Conservation (phyloP, 495 filamentous ascomycete genomes). For the Saxispiralis lemnorum region DNA sequence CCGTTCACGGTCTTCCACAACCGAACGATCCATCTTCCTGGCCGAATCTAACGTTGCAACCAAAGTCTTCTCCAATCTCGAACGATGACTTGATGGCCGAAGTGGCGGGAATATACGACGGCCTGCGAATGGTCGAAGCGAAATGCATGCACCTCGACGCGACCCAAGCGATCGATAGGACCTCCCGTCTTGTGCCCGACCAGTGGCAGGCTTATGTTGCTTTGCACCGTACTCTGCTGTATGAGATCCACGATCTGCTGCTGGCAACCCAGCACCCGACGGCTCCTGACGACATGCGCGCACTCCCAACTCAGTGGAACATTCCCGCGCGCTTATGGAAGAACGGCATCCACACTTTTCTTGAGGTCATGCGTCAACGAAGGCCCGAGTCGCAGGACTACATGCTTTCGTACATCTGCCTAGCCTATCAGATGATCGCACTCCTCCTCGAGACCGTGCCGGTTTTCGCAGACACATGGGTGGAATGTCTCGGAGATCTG, state of each 20-base stretch:
- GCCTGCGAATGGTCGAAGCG: conserved; percentile 60
- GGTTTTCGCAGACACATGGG: conserved; percentile 69
- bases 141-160: conserved; percentile 60
- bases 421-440: conserved; percentile 69
- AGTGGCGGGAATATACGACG: conserved; percentile 57
- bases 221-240: conserved; percentile 51
- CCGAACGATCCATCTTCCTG: no score
- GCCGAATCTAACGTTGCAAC: no score
- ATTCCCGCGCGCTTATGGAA: conserved; percentile 81
- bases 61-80: conserved; percentile 37
- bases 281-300: conserved; percentile 38
- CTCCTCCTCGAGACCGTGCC: conserved; percentile 60
- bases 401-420: conserved; percentile 66
- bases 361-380: conserved; percentile 53
- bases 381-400: conserved; percentile 56
- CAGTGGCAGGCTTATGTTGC: conserved; percentile 61
- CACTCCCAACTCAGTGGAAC: conserved; percentile 48
- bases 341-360: conserved; percentile 61
- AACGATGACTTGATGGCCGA: conserved; percentile 55
- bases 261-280: conserved; percentile 59
- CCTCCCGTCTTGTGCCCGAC: conserved; percentile 31
- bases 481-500: conserved; percentile 73
- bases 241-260: conserved; percentile 73
- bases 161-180: conserved; percentile 23
- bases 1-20: no score